Base-by-base conservation (phyloP, 768 basidiomycete genomes). In the Podaxis sp. region DNA sequence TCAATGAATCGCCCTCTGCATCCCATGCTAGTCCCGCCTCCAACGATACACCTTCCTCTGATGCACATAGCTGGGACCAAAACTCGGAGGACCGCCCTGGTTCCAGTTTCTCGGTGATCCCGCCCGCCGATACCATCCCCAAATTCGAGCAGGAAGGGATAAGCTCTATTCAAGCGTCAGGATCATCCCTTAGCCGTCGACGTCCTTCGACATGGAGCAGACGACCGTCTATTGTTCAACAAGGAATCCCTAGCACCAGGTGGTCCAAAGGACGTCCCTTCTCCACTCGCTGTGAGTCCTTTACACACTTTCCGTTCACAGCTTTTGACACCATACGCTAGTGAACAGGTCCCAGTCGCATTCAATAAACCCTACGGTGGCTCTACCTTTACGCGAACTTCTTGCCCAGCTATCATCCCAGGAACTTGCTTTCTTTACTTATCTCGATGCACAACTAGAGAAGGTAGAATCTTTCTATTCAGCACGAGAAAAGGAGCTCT, bases 381-480 rank as follows among this genome's bases (percentile, higher is more conserved):
- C 72, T 2, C 71, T 80, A 2, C 74, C 83, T 2, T 65, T 87
- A 15, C 75, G 73, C 24, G 76, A 81, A 22, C 73, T 91, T 26
- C 71, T 90, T 17, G 78, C 82, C 4, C 73, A 80, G 10, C 77
- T 95, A 20, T 80, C 86, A 12, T 79, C 85, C 0, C 75, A 81
- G 24, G 90, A 96, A 69, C 70, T 75, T 33, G 78, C 78, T 5
- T 99, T 97, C 77, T 92, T 99, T 64, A 80, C 84, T 2, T 78
- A 86, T 24, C 80, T 98, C 6, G 91, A 97, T 66, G 71, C 71
- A 0, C 89, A 99, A 71, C 78, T 98, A 2, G 86, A 89, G 22
- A 97, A 96, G 73, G 86, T 98, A 12, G 91, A 92, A 63, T 75
- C 77, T 0, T 99, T 99, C 73, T 99, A 93, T 71, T 69, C 83